Conservation (phyloP, 805 yeast genomes). For the Candida gorgasii region DNA sequence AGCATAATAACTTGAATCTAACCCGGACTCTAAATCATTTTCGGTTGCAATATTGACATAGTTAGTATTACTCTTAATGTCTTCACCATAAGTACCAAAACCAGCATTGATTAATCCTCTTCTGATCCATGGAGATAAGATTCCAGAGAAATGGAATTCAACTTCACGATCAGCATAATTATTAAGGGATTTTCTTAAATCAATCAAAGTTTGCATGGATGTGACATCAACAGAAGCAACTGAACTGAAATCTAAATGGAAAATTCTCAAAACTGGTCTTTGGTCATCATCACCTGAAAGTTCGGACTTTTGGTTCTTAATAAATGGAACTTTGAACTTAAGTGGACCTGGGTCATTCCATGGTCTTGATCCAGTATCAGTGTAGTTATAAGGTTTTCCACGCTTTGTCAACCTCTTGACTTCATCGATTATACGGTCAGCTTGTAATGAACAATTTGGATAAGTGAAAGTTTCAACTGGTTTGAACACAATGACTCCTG, state of each 20-base stretch:
- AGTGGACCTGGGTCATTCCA: slow-evolving; percentile 89
- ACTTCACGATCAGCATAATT: slow-evolving; percentile 78
- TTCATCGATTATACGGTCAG: slow-evolving; percentile 67
- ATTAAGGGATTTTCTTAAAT: slow-evolving; percentile 69
- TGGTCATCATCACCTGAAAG: slow-evolving; percentile 30
- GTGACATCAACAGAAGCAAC: slow-evolving; percentile 79
- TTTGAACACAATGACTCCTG: slow-evolving; percentile 85
- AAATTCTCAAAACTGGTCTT: slow-evolving; percentile 67
- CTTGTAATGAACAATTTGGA: slow-evolving; percentile 75
- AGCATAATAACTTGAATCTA: slow-evolving; percentile 44
- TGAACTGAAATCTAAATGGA: slow-evolving; percentile 80
- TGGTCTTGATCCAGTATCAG: slow-evolving; percentile 63
- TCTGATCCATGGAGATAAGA: slow-evolving; percentile 83
- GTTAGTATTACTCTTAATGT: slow-evolving; percentile 37
- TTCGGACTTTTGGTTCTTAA: slow-evolving; percentile 12
- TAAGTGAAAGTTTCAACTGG: slow-evolving; percentile 80
- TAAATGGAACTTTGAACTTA: slow-evolving; percentile 35
- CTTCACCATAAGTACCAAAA: slow-evolving; percentile 62
- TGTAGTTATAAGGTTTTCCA: slow-evolving; percentile 46
- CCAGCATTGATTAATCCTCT: slow-evolving; percentile 74
- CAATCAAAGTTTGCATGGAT: slow-evolving; percentile 74
- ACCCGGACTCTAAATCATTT: slow-evolving; percentile 33
- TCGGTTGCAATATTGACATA: slow-evolving; percentile 41
- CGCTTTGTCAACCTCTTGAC: slow-evolving; percentile 62
- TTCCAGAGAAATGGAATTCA: slow-evolving; percentile 87